Base-by-base conservation (phyloP, 116 monocot species). In the Papilionanthe hybrid region DNA sequence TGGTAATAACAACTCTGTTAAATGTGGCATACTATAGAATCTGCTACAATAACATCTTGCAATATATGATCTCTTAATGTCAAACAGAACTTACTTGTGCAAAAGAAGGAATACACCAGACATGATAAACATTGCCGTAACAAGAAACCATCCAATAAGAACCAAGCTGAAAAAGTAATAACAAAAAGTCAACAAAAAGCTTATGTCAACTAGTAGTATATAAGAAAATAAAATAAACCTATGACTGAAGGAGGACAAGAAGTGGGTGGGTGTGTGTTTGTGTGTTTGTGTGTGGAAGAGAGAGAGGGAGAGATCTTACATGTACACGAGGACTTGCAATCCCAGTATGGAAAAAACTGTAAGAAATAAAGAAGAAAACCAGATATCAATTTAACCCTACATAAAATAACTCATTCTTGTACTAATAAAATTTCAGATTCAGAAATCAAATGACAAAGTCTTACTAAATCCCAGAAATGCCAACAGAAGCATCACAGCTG, bases 401-500 rank as follows among this genome's bases (percentile, higher is more conserved):
- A 37, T 10, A 55, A 23, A 20, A 57, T 15, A 58, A 18, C 50
- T 8, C 32, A 55, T 30, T 75, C 6, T 50, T 47, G n/a, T 9
- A 19, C 48, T 25, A 25, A 23, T 48, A 28, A 75, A 75, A 25
- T 28, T 15, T 69, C 15, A 32, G 18, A 69, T 69, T 63, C 3
- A 15, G 29, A 17, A 15, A 37, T 63, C n/a, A 63, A 20, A 55
- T 13, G 19, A 42, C 12, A 55, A 80, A 69, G 29, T 57, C 92
- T 93, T 23, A 96, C 96, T 49, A 75, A 93, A 90, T 81, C 96
- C 96, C 68, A 93, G 84, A 77, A 92, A 89, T 76, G 89, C 82
- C 78, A 96, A 81, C 17, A 86, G 42, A 28, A 96, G 78, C 92
- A 90, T 93, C 55, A 86, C 86, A 60, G 91, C 93, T 48, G 93